Conservation (phyloP, 2,329 filamentous ascomycete genomes). For the Aspergillus quadricinctus region DNA sequence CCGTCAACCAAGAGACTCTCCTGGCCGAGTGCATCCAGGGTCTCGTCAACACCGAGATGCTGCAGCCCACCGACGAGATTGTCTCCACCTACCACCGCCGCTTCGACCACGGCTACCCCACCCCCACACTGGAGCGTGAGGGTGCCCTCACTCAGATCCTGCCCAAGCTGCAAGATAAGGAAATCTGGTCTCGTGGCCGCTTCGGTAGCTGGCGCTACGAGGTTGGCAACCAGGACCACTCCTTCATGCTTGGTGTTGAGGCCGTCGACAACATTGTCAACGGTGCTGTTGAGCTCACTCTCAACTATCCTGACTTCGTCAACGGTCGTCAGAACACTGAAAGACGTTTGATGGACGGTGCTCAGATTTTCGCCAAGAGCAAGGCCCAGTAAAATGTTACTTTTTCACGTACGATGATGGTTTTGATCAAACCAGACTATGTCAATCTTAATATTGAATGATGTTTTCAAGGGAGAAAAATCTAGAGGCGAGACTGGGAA, state of each 20-base stretch:
- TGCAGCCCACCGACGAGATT: slow-evolving; percentile 85
- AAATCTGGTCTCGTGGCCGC: slow-evolving; percentile 90
- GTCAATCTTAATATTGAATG: slow-evolving; percentile 18
- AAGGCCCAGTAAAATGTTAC: slow-evolving; percentile 24
- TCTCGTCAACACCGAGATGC: slow-evolving; percentile 96
- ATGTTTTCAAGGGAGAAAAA: slow-evolving; percentile 12
- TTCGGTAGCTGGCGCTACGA: slow-evolving; percentile 99
- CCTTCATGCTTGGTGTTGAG: slow-evolving; percentile 95
- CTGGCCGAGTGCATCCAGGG: slow-evolving; percentile 91
- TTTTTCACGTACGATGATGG: background rate
- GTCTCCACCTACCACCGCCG: slow-evolving; percentile 97
- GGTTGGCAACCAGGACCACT: slow-evolving; percentile 95
- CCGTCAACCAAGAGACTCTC: slow-evolving; percentile 79
- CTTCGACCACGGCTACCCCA: slow-evolving; percentile 98
- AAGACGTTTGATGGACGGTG: slow-evolving; percentile 59
- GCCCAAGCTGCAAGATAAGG: slow-evolving; percentile 84
- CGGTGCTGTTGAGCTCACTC: slow-evolving; percentile 82
- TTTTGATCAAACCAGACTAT: slow-evolving; percentile 10
- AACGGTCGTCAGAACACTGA: slow-evolving; percentile 65
- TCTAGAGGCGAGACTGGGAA: slow-evolving; percentile 17
- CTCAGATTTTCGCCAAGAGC: slow-evolving; percentile 53
- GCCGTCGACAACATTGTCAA: slow-evolving; percentile 86
- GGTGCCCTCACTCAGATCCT: slow-evolving; percentile 88
- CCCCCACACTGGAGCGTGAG: slow-evolving; percentile 89
- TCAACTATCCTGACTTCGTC: slow-evolving; percentile 97